Evolutionary conservation across 805 yeast species (phyloP), one percentile per base, ranked within the genome.

Genomic region (Metschnikowia lunata): DNA sequence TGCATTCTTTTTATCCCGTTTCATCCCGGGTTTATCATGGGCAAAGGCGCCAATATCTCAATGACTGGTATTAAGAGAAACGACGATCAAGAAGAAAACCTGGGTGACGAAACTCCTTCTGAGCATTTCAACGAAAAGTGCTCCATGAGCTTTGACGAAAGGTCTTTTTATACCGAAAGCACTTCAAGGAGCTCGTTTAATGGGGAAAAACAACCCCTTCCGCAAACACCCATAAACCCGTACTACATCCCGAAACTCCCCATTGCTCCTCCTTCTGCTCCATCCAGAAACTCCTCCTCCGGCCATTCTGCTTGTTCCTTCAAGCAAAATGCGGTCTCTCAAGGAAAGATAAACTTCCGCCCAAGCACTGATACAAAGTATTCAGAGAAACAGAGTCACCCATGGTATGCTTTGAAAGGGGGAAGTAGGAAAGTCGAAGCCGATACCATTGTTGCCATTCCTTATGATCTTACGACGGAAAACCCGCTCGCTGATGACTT

Each of bases 1-100:
- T 52, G 66, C 61, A 12, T 63, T 61, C 14, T 64, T 51, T 52
- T 66, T 64, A 30, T 59, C 60, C 60, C 76, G 1, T 71, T 75
- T 57, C 82, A 84, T 58, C 96, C 95, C 0, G 86, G 85, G 0
- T 57, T 74, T 31, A 76, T 78, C 32, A 47, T 51, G 45, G 55
- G 55, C 26, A 36, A 30, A 7, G 45, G 46, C 8, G 42, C 45
- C 34, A 46, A 28, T 14, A 39, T 45, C 8, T 35, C 53, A 30
- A 32, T 51, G 41, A 15, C 45, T 3, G 36, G 30, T 7, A 45
- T 45, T 15, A 34, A 29, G n/a, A 32, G 37, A 11, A 26, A 38
- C 11, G n/a, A 3, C 10, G 38, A 34, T 37, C 26, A 31, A n/a
- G 51, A 39, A 26, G 14, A 26, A 7, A 28, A 11, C 11, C 14